A percentile compares a stretch with the other conserved stretches of the same genome.
Conservation (phyloP, 2,329 filamentous ascomycete species). For the Scorias spongiosa region DNA sequence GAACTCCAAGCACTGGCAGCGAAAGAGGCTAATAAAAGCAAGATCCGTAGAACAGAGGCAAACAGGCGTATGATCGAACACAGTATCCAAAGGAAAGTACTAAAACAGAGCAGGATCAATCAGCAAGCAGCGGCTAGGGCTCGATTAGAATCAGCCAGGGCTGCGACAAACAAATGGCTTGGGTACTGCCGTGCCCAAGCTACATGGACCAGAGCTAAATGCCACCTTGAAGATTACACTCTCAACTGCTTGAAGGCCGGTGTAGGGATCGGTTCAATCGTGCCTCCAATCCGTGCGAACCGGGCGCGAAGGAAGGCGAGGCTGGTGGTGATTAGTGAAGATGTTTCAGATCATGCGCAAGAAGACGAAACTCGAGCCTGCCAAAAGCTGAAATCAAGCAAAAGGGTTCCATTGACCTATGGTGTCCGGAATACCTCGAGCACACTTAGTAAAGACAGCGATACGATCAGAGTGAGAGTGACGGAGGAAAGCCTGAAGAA, state of each 20-base stretch:
- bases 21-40: neutral
- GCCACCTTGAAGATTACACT: neutral
- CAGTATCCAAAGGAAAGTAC: neutral
- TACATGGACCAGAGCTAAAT: constrained; percentile 1
- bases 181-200: constrained; percentile 2
- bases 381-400: neutral
- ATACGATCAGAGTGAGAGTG: neutral
- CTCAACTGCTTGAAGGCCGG: neutral
- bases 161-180: neutral
- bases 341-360: constrained; percentile 2
- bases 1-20: constrained; percentile 3
- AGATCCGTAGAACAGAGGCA: neutral
- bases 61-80: neutral
- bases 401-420: neutral
- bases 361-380: neutral
- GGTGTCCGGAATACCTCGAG: neutral
- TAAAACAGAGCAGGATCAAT: neutral
- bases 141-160: neutral
- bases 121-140: neutral
- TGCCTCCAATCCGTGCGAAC: neutral
- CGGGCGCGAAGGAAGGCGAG: neutral
- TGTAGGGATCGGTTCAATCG: neutral
- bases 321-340: constrained; percentile 2
- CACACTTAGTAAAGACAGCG: neutral
- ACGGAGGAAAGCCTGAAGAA: constrained; percentile 10